Evolutionary conservation across 164 flowering plant species (phyloP).

Genomic region (Buxus sempervirens): DNA sequence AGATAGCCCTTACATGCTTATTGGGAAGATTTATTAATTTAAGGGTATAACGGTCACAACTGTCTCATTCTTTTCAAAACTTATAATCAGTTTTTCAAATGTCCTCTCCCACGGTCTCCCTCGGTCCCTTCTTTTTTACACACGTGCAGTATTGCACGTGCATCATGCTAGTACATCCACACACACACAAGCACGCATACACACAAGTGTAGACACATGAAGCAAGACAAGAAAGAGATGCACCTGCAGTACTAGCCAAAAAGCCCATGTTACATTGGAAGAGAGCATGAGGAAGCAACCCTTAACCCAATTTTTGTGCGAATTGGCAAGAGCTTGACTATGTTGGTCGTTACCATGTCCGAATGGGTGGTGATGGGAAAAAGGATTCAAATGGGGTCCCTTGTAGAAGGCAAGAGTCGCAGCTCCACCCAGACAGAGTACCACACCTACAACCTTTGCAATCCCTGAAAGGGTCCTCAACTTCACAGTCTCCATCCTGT

Average conservation of each 20-base stretch:
- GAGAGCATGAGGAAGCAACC: slow-evolving; percentile 52
- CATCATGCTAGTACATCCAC: no score
- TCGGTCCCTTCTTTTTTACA: no score
- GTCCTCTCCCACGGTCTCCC: no score
- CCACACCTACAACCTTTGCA: slow-evolving; percentile 50
- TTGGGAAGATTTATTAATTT: no score
- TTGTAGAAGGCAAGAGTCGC: slow-evolving; percentile 45
- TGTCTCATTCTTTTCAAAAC: no score
- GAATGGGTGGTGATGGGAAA: slow-evolving; percentile 20
- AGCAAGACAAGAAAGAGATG: not conserved
- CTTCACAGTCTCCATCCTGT: slow-evolving; percentile 52
- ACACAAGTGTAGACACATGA: no score
- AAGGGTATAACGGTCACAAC: no score
- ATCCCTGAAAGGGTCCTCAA: slow-evolving; percentile 38
- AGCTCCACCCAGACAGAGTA: slow-evolving; percentile 45
- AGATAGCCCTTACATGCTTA: no score
- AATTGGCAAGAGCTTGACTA: slow-evolving; percentile 6
- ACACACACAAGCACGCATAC: no score
- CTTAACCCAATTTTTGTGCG: slow-evolving; percentile 40
- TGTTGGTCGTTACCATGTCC: slow-evolving; percentile 8
- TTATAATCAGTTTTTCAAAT: no score
- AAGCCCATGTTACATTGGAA: slow-evolving; percentile 37
- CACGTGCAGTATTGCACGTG: no score
- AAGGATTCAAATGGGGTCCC: slow-evolving; percentile 40
- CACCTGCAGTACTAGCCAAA: slow-evolving; percentile 70